Evolutionary conservation across 768 basidiomycete species (phyloP), one percentile per base, ranked within the genome.

Genomic region (Rhizopogon rudus): DNA sequence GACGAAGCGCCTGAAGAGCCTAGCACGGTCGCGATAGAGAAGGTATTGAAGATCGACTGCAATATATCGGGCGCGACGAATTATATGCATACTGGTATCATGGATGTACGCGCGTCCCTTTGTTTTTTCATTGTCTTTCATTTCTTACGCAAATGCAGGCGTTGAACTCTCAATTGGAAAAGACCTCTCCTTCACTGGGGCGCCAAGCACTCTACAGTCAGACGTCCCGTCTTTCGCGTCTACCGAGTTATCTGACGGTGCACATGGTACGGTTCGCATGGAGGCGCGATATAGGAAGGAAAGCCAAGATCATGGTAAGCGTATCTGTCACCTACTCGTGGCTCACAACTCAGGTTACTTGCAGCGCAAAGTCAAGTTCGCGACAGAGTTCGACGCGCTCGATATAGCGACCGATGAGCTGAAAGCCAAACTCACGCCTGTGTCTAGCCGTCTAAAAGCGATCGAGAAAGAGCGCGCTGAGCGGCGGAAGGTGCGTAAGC

Each of bases 191-290:
- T 0, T 78, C 83, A 3, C 77, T 99, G 2, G 87, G 83, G 1
- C 84, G 94, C 12, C 80, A 90, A 41, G 95, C 95, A 0, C 69
- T 79, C 0, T 98, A 98, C 75, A 84, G 77, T 20, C 86, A 91
- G 64, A 84, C 81, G 39, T 87, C 90, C 3, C 86, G 93, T 8
- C 65, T 99, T 49, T 83, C 91, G 10, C 82, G 95, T 20, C 75
- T 98, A 12, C 97, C 97, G 0, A 70, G 82, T 5, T 95, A 91
- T 64, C 80, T 97, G 20, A 86, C 87, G 5, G 83, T 98, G 4
- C 93, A 98, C 63, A 91, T 98, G 88, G 94, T 95, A 12, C 89
- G 97, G 45, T 99, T 98, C 69, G 88, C 86, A 53, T 99, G 97
- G 97, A 77, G 92, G 57, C 77, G 82, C 39, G 97, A 98, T 61